Percentiles rank a stretch among this genome's conserved stretches.
phyloP scores from a whole-genome alignment of 2,329 filamentous ascomycete genomes.

The Thelonectria blattea region DNA sequence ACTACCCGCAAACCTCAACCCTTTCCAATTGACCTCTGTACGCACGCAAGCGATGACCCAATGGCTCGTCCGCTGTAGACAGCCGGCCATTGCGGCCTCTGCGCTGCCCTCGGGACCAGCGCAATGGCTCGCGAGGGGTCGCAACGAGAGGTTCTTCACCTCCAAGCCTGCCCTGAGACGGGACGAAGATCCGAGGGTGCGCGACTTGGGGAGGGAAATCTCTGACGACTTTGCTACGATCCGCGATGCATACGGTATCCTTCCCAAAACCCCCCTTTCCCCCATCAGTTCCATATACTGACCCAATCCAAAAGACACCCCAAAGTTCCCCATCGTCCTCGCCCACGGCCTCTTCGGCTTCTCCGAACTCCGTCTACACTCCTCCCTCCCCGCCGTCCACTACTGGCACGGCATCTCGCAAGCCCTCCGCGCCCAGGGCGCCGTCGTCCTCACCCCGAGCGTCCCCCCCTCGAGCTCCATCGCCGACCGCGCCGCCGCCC shows the following conservation, averaged over 20 bases:
- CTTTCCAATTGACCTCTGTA: constrained; percentile 5
- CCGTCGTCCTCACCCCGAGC: constrained; percentile 63
- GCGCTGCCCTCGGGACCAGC: background rate
- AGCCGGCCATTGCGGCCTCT: constrained; percentile 4
- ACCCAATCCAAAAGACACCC: constrained; percentile 51
- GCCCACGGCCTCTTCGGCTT: constrained; percentile 71
- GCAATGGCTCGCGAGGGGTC: constrained; percentile 11
- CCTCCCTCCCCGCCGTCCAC: constrained; percentile 60
- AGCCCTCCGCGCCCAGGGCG: constrained; percentile 59
- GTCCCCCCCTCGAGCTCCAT: constrained; percentile 68
- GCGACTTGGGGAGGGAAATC: constrained; percentile 50
- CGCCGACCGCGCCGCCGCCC: constrained; percentile 62
- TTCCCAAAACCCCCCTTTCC: constrained; percentile 1
- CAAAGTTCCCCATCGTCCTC: constrained; percentile 67
- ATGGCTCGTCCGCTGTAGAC: constrained; percentile 27
- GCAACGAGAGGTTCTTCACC: constrained; percentile 23
- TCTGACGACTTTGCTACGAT: constrained; percentile 54
- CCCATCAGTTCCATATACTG: background rate
- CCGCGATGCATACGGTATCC: constrained; percentile 52
- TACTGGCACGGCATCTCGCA: constrained; percentile 71
- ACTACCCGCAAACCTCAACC: constrained; percentile 5
- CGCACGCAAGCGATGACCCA: constrained; percentile 31
- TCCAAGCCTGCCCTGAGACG: constrained; percentile 17
- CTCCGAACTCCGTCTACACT: constrained; percentile 59
- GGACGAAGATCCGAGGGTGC: constrained; percentile 47